Percentiles rank a stretch among this genome's conserved stretches.
Evolutionary conservation across 2,329 filamentous ascomycete genomes (phyloP).

Genomic region (Monosporascus sp.): DNA sequence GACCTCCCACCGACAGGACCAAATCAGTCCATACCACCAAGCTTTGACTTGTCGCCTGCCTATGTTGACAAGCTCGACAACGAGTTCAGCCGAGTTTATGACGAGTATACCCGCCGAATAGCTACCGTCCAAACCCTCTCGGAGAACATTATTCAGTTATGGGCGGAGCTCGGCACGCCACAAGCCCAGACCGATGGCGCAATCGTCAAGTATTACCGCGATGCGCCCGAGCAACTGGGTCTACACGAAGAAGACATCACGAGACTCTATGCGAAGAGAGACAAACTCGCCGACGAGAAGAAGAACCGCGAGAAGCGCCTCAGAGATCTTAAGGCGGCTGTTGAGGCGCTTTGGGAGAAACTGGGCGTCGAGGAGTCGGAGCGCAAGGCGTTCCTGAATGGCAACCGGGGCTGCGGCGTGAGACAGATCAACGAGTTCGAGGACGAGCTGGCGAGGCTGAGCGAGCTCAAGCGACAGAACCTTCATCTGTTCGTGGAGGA

Average conservation of each 20-base stretch:
- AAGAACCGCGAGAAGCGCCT: slow-evolving; percentile 71
- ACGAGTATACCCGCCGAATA: slow-evolving; percentile 87
- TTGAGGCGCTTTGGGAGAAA: slow-evolving; percentile 87
- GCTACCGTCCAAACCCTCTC: slow-evolving; percentile 67
- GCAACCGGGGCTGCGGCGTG: slow-evolving; percentile 85
- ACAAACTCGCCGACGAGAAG: slow-evolving; percentile 86
- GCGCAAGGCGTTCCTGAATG: slow-evolving; percentile 76
- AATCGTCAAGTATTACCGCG: slow-evolving; percentile 85
- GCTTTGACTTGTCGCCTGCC: slow-evolving; percentile 84
- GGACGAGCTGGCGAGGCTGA: slow-evolving; percentile 78
- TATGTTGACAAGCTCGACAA: slow-evolving; percentile 83
- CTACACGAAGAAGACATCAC: slow-evolving; percentile 81
- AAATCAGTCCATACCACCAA: slow-evolving; percentile 70
- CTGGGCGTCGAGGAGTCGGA: slow-evolving; percentile 78
- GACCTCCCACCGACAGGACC: slow-evolving; percentile 76
- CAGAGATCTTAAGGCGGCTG: slow-evolving; percentile 66
- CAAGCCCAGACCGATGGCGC: slow-evolving; percentile 84
- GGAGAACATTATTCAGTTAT: slow-evolving; percentile 87
- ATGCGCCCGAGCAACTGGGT: slow-evolving; percentile 89
- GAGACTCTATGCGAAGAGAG: slow-evolving; percentile 66
- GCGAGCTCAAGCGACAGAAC: slow-evolving; percentile 92
- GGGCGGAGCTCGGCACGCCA: slow-evolving; percentile 91
- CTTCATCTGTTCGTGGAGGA: slow-evolving; percentile 95
- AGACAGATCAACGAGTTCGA: slow-evolving; percentile 94
- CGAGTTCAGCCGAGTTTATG: slow-evolving; percentile 92